Conservation (phyloP, 2,329 filamentous ascomycete species). For the Sarocladiaceae sp. region DNA sequence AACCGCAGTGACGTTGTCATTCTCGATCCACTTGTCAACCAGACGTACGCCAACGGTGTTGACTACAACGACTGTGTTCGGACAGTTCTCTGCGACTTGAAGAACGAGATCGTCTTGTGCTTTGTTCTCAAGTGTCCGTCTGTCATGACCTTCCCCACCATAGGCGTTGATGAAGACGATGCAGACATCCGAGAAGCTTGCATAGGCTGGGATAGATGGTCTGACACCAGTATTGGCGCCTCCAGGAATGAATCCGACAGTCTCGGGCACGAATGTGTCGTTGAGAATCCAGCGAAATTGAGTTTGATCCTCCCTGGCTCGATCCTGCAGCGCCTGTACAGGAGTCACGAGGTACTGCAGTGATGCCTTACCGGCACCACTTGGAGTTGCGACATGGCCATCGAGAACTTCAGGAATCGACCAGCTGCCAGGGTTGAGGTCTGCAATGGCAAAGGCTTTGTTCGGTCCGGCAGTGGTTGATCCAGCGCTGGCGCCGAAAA, state of each 20-base stretch:
- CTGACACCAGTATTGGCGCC: slow-evolving; percentile 19
- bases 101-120: slow-evolving; percentile 56
- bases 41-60: slow-evolving; percentile 66
- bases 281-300: slow-evolving; percentile 42
- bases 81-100: slow-evolving; percentile 58
- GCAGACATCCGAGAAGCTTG: slow-evolving; percentile 47
- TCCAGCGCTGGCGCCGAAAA: slow-evolving; percentile 48
- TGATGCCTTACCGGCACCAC: slow-evolving; percentile 39
- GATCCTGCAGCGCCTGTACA: slow-evolving; percentile 37
- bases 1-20: slow-evolving; percentile 62
- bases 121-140: slow-evolving; percentile 50
- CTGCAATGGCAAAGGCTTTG: slow-evolving; percentile 56
- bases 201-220: slow-evolving; percentile 17
- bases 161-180: slow-evolving; percentile 63
- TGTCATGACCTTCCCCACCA: slow-evolving; percentile 59
- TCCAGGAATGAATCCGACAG: slow-evolving; percentile 51
- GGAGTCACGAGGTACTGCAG: slow-evolving; percentile 32
- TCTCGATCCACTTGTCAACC: slow-evolving; percentile 63
- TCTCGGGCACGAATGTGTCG: slow-evolving; percentile 50
- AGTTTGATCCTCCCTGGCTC: slow-evolving; percentile 39
- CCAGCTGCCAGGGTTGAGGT: slow-evolving; percentile 59
- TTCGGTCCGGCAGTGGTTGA: slow-evolving; percentile 60
- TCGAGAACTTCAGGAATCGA: slow-evolving; percentile 55
- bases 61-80: slow-evolving; percentile 61
- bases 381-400: neutral